Percentiles rank a stretch among this genome's conserved stretches.
Evolutionary conservation across 495 filamentous ascomycete species (phyloP).

Genomic region (Penicillium daleae): DNA sequence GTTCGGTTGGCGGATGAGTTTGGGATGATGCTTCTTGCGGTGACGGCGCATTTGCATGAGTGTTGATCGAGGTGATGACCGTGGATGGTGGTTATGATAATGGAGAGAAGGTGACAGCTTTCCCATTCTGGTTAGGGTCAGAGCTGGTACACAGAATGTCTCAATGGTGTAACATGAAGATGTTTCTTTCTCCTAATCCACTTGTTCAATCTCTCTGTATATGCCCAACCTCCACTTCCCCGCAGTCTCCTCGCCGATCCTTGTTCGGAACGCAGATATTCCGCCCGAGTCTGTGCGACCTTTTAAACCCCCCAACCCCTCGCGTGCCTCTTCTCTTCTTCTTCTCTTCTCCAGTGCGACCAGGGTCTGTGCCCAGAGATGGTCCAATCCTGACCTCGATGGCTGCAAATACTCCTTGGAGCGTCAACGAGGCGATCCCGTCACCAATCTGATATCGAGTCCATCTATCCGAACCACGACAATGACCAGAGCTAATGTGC

Average conservation of each 20-base stretch:
- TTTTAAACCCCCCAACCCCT: not conserved
- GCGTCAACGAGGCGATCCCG: not conserved
- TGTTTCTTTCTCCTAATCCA: no score
- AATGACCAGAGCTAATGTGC: constrained; percentile 3
- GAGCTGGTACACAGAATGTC: no score
- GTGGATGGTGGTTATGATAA: not conserved
- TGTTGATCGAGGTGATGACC: constrained; percentile 19
- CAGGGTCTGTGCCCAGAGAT: not conserved
- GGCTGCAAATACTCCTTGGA: not conserved
- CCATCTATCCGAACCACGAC: not conserved
- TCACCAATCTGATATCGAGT: not conserved
- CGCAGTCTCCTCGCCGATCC: not conserved
- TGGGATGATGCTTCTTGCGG: constrained; percentile 36
- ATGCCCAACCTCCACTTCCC: no score
- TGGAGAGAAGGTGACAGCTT: no score
- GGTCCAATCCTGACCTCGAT: not conserved
- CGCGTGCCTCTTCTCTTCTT: not conserved
- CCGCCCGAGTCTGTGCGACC: constrained; percentile 8
- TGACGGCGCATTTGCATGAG: constrained; percentile 36
- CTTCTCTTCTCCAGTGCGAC: not conserved
- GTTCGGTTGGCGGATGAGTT: constrained; percentile 34
- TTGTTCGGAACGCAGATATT: not conserved
- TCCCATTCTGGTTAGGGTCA: no score
- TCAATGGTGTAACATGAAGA: no score
- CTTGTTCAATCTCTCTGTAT: no score